Conservation (phyloP, 2,329 filamentous ascomycete genomes). For the Arachnomyces sp. region DNA sequence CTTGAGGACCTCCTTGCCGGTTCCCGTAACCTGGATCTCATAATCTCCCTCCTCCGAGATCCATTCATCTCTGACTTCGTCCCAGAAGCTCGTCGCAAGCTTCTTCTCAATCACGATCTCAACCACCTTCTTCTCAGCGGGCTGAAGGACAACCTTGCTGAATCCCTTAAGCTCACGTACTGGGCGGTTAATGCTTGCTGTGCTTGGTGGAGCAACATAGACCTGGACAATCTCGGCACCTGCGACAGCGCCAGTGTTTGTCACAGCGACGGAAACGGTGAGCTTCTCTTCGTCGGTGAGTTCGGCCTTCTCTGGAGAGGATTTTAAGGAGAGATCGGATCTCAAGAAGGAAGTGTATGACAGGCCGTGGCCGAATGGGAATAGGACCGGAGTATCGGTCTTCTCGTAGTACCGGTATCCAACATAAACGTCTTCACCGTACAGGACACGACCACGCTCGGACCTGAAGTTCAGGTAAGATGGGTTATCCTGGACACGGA, state of each 20-base stretch:
- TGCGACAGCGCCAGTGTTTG: constrained; percentile 47
- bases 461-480: constrained; percentile 66
- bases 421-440: constrained; percentile 73
- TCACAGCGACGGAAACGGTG: constrained; percentile 39
- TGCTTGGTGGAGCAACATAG: constrained; percentile 41
- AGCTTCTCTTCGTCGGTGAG: constrained; percentile 43
- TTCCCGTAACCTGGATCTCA: constrained; percentile 54
- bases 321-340: constrained; percentile 37
- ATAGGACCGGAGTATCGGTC: constrained; percentile 56
- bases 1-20: constrained; percentile 44
- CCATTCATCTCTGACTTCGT: constrained; percentile 61
- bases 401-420: constrained; percentile 77
- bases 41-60: constrained; percentile 59
- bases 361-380: constrained; percentile 73
- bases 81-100: constrained; percentile 62
- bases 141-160: constrained; percentile 54
- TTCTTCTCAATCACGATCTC: constrained; percentile 54
- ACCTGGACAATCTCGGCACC: constrained; percentile 51
- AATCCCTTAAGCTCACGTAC: constrained; percentile 60
- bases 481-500: constrained; percentile 61
- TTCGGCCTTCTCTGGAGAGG: constrained; percentile 18
- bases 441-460: constrained; percentile 64
- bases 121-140: constrained; percentile 52
- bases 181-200: constrained; percentile 48
- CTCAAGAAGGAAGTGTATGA: constrained; percentile 65